Evolutionary conservation across 2,329 filamentous ascomycete genomes (phyloP), one percentile per base, ranked within the genome.

Genomic region (Colletotrichum sp.): DNA sequence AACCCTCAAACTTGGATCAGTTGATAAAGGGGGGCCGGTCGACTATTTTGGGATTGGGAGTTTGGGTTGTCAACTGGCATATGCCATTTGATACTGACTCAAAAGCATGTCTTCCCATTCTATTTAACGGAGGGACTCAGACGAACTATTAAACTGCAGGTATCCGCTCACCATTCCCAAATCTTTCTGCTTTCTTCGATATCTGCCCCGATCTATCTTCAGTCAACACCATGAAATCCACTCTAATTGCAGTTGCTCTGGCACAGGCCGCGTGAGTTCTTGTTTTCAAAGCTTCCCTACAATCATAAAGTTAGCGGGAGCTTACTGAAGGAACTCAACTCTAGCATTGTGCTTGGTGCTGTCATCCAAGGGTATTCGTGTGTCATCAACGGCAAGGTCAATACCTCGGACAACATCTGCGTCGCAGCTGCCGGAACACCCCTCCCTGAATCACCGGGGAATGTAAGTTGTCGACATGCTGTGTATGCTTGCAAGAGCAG

Each of bases 301-400:
- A 36, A 36, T 44, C 0, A 0, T 10, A 9, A n/a, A 18, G 8
- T 18, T 0, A 10, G 0, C 8, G 8, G 16, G 39, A 36, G 39
- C 39, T 44, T 44, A 44, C 16, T 44, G 39, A 44, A 44, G 0
- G 39, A 0, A 36, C 34, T 0, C 34, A 36, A 18, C 5, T 1
- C 16, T n/a, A 44, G 39, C 39, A 44, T 44, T n/a, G 39, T 44
- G 16, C 8, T n/a, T n/a, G 39, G 39, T 9, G 8, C 39, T 10
- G 16, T 44, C 5, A n/a, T 44, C 18, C 39, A 44, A 44, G 39
- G 18, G 5, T 44, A 44, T 3, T 18, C 16, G 39, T 44, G 39
- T 1, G 5, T 44, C 8, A n/a, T 44, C 16, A 44, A n/a, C 36
- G 36, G 36, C 36, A 44, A n/a, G 2, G 36, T 44, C 16, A 9